A percentile compares a stretch with the other conserved stretches of the same genome.
phyloP scores from a whole-genome alignment of 164 flowering plant species.

The Tetrastigma voinierianum region DNA sequence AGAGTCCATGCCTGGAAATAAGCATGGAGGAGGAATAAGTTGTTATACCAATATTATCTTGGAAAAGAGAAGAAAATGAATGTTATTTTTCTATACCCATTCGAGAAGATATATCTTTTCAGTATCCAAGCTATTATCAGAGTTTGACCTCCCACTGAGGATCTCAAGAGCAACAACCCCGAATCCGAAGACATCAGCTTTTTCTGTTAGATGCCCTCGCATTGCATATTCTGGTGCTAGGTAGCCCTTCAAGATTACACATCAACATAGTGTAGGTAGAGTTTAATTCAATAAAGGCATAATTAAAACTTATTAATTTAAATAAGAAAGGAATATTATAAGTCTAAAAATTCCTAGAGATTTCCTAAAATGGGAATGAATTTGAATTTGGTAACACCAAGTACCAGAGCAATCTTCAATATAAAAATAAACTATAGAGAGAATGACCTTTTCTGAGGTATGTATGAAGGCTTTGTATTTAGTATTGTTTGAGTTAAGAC shows the following conservation, averaged over 20 bases:
- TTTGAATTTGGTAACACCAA: too few relatives aligned
- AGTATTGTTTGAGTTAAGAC: not conserved
- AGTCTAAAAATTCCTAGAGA: too few relatives aligned
- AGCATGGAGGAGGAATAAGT: too few relatives aligned
- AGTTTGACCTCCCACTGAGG: slow-evolving; percentile 25
- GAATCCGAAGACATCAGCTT: slow-evolving; percentile 24
- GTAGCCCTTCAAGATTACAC: slow-evolving; percentile 21
- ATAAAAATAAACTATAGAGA: too few relatives aligned
- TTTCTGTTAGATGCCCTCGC: slow-evolving; percentile 30
- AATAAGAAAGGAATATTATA: too few relatives aligned
- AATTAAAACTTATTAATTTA: too few relatives aligned
- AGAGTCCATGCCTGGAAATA: slow-evolving; percentile 47
- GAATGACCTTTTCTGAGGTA: too few relatives aligned
- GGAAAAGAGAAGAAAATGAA: not conserved
- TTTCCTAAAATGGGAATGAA: too few relatives aligned
- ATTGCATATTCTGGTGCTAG: slow-evolving; percentile 29
- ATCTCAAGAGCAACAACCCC: slow-evolving; percentile 27
- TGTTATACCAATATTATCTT: too few relatives aligned
- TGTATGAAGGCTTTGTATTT: not conserved
- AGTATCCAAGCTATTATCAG: slow-evolving; percentile 11
- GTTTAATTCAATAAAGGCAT: too few relatives aligned
- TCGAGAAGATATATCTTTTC: slow-evolving; percentile 23
- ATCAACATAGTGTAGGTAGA: not conserved
- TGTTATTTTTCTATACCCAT: slow-evolving; percentile 16
- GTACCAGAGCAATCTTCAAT: too few relatives aligned